phyloP scores from a whole-genome alignment of 1,284 basidiomycete genomes.

The Microbotryomycetes sp. region DNA sequence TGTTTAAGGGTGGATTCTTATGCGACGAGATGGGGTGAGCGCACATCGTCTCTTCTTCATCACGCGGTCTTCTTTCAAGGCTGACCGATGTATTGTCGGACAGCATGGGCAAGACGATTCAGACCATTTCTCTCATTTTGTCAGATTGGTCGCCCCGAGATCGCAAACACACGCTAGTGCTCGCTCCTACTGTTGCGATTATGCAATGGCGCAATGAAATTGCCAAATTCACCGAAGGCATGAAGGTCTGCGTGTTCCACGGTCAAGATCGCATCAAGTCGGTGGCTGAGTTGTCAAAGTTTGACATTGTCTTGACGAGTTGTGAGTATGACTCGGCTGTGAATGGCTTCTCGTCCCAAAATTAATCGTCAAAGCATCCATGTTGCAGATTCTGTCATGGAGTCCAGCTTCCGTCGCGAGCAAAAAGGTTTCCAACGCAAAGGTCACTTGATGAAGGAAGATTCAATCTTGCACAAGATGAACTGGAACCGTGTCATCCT shows the following conservation, averaged over 20 bases:
- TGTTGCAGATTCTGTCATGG: conserved; percentile 62
- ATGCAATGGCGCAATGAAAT: conserved; percentile 99
- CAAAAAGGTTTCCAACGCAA: conserved; percentile 84
- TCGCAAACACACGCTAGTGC: conserved; percentile 76
- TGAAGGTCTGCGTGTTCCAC: conserved; percentile 80
- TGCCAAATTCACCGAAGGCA: conserved; percentile 48
- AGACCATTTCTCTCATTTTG: conserved; percentile 85
- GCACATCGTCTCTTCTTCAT: background rate
- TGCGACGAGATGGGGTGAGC: conserved; percentile 86
- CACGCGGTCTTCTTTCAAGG: background rate
- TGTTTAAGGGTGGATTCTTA: conserved; percentile 73
- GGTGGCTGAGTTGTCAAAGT: conserved; percentile 64
- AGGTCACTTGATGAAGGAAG: conserved; percentile 78
- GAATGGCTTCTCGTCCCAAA: conserved; percentile 45
- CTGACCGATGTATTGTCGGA: conserved; percentile 21
- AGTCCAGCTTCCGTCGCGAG: conserved; percentile 89
- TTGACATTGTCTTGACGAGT: conserved; percentile 61
- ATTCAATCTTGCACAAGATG: conserved; percentile 75
- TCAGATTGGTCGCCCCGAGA: conserved; percentile 51
- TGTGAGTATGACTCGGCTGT: conserved; percentile 8
- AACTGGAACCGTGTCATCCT: conserved; percentile 73
- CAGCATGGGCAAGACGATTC: conserved; percentile 98
- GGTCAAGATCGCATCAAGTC: conserved; percentile 58
- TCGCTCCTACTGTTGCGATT: conserved; percentile 78
- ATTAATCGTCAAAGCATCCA: conserved; percentile 41